Conservation (phyloP, 345 rosid genomes). For the Ricinus communis region DNA sequence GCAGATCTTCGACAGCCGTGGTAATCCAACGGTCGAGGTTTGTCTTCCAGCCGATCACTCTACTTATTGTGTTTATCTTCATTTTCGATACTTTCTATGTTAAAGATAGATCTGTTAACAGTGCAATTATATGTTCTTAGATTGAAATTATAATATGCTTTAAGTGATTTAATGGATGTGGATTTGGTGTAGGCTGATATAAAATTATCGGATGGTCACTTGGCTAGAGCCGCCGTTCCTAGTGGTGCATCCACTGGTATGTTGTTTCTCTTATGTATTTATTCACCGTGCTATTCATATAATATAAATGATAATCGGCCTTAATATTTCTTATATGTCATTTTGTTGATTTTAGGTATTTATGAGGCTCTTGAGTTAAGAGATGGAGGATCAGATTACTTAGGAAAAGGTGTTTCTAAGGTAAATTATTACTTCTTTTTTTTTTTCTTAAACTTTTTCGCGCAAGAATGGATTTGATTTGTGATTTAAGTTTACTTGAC, state of each 20-base stretch:
- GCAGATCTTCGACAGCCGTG: slow-evolving; percentile 80
- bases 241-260: slow-evolving; percentile 75
- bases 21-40: slow-evolving; percentile 77
- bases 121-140: neutral
- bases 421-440: slow-evolving; percentile 17
- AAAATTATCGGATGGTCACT: slow-evolving; percentile 37
- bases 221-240: slow-evolving; percentile 68
- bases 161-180: slow-evolving; percentile 2
- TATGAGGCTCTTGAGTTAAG: slow-evolving; percentile 67
- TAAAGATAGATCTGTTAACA: neutral
- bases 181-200: slow-evolving; percentile 45
- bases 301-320: neutral
- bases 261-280: neutral
- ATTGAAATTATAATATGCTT: neutral
- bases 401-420: slow-evolving; percentile 71
- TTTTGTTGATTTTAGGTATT: slow-evolving; percentile 39
- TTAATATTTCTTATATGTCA: neutral
- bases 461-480: neutral
- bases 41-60: neutral
- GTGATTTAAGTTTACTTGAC: neutral
- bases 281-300: neutral
- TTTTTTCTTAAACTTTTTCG: neutral
- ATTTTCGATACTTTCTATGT: slow-evolving; percentile 3
- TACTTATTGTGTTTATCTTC: neutral
- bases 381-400: slow-evolving; percentile 69